phyloP scores from a whole-genome alignment of 1,139 yeast species.

The Yarrowia galli region DNA sequence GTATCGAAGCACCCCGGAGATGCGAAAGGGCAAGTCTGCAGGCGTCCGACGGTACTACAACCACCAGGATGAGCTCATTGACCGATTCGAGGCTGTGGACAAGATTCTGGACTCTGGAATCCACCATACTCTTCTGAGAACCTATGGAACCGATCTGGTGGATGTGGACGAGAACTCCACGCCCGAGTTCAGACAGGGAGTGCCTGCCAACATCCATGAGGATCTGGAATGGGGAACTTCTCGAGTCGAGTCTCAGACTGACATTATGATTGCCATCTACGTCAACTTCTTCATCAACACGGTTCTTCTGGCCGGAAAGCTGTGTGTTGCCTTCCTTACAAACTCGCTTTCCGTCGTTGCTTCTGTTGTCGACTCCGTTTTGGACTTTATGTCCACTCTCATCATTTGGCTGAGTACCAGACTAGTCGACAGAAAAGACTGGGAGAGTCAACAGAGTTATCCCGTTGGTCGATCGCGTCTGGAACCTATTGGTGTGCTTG shows the following conservation, averaged over 20 bases:
- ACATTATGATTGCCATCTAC: constrained; percentile 65
- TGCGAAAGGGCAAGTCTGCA: constrained; percentile 46
- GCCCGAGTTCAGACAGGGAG: constrained; percentile 50
- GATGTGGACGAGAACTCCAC: constrained; percentile 45
- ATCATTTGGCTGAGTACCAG: constrained; percentile 71
- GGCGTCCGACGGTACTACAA: constrained; percentile 47
- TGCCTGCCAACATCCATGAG: constrained; percentile 61
- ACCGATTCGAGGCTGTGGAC: constrained; percentile 67
- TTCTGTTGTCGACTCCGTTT: constrained; percentile 75
- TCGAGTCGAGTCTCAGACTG: constrained; percentile 53
- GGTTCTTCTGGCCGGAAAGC: constrained; percentile 65
- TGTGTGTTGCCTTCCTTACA: constrained; percentile 67
- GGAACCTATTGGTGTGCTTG: constrained; percentile 80
- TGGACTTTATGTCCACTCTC: constrained; percentile 77
- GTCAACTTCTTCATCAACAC: constrained; percentile 71
- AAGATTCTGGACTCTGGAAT: constrained; percentile 73
- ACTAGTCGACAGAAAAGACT: constrained; percentile 63
- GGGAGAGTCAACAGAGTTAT: constrained; percentile 56
- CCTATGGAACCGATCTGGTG: constrained; percentile 59
- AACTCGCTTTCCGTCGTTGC: constrained; percentile 78
- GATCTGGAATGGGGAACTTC: constrained; percentile 37
- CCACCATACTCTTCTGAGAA: constrained; percentile 68
- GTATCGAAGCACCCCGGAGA: constrained; percentile 47
- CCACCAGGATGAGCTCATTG: constrained; percentile 65
- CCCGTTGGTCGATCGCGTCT: constrained; percentile 78